A percentile compares a stretch with the other conserved stretches of the same genome.
These are phyloP conservation scores for Volvox africanus DNA, from an alignment of 139 green algal species.

Conservation along the genomic window DNA sequence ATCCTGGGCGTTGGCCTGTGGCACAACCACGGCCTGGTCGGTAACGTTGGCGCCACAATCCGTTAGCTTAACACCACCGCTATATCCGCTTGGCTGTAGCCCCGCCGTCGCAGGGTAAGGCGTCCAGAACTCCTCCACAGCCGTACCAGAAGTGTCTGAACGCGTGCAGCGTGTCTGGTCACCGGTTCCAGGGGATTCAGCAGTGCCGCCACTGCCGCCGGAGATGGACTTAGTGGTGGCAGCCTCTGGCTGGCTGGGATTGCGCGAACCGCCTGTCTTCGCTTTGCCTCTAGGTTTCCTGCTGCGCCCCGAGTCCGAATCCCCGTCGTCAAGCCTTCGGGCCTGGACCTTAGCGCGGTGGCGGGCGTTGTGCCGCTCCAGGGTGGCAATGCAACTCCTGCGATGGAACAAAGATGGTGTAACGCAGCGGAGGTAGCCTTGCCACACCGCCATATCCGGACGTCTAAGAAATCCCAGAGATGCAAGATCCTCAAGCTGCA, in stretches of 20 bases:
- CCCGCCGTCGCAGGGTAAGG: too few species aligned
- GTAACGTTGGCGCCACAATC: too few species aligned
- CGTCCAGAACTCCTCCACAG: too few species aligned
- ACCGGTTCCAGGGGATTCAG: not conserved
- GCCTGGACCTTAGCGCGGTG: slow-evolving; percentile 43
- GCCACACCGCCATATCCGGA: too few species aligned
- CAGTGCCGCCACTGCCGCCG: not conserved
- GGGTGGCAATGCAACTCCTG: slow-evolving; percentile 39
- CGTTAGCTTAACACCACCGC: too few species aligned
- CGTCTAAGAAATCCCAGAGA: too few species aligned
- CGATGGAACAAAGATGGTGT: not conserved
- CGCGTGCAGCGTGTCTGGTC: not conserved
- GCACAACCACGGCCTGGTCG: too few species aligned
- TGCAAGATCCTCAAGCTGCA: too few species aligned
- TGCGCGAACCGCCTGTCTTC: not conserved
- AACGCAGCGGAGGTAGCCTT: too few species aligned
- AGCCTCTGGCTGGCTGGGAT: not conserved
- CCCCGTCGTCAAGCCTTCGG: not conserved
- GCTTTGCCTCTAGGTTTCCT: not conserved
- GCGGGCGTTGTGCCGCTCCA: slow-evolving; percentile 42
- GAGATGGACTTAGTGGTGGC: too few species aligned
- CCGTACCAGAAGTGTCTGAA: not conserved
- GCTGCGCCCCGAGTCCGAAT: not conserved
- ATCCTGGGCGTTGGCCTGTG: not conserved
- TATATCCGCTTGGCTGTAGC: too few species aligned